Percentiles rank a stretch among this genome's conserved stretches.
Conservation (phyloP, 1,284 basidiomycete species). For the Sanghuangporus baumii region DNA sequence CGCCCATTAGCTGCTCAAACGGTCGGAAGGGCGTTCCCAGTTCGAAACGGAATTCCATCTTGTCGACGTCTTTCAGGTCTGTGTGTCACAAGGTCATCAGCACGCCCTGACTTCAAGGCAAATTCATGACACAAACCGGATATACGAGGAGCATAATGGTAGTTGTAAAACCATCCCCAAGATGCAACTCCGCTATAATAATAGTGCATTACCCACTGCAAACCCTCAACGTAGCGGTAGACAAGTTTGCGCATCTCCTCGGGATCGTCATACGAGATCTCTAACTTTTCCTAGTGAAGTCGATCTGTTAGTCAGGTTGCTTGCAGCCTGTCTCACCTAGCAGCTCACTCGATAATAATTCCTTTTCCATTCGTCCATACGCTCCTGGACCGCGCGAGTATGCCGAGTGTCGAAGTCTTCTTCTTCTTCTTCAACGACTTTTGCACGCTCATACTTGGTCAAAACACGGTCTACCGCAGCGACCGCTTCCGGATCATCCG, state of each 20-base stretch:
- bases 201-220: conserved; percentile 99
- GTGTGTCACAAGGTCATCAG: background rate
- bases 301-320: background rate
- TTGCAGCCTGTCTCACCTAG: background rate
- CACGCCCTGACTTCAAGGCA: conserved; percentile 2
- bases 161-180: conserved; percentile 99
- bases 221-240: conserved; percentile 85
- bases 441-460: conserved; percentile 84
- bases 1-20: conserved; percentile 98
- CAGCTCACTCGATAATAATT: conserved; percentile 77
- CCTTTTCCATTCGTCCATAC: conserved; percentile 91
- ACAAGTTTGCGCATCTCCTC: conserved; percentile 63
- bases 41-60: conserved; percentile 82
- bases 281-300: conserved; percentile 60
- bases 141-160: conserved; percentile 94
- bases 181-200: conserved; percentile 96
- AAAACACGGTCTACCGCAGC: conserved; percentile 80
- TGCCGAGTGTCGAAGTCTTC: conserved; percentile 75
- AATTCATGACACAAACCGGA: conserved; percentile 53
- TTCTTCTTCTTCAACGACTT: conserved; percentile 60
- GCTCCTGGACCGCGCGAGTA: conserved; percentile 68
- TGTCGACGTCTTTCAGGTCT: conserved; percentile 77
- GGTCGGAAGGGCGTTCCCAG: conserved; percentile 90
- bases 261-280: conserved; percentile 69
- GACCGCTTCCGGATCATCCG: conserved; percentile 49